These are phyloP conservation scores for Pelargonium nanum DNA, from an alignment of 345 rosid species.

Conservation along the genomic window DNA sequence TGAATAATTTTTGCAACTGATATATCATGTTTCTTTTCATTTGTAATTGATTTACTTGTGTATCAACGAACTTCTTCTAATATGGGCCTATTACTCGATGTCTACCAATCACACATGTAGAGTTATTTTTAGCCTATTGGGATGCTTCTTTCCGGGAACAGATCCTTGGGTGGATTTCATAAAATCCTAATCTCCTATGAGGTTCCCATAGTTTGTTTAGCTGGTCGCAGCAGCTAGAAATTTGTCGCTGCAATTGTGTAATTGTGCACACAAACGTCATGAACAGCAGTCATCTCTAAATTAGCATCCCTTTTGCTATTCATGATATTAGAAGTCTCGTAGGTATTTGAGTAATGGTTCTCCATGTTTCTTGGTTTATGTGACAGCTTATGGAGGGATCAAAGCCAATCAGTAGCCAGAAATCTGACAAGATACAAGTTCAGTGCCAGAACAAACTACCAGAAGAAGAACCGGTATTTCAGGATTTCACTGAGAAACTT, in stretches of 20 bases:
- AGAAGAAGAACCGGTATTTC: conserved; percentile 13
- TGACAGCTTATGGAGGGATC: conserved; percentile 24
- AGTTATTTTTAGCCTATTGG: too few species aligned
- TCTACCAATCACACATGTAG: neutral
- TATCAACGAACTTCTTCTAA: neutral
- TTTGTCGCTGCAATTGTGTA: neutral
- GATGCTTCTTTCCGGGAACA: too few species aligned
- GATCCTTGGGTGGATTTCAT: too few species aligned
- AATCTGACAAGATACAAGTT: conserved; percentile 13
- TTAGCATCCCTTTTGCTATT: neutral
- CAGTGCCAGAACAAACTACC: conserved; percentile 8
- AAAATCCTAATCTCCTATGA: too few species aligned
- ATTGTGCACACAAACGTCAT: neutral
- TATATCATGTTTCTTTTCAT: too few species aligned
- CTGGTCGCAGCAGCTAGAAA: too few species aligned
- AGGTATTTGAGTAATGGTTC: neutral
- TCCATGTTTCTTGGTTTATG: conserved; percentile 8
- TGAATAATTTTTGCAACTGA: neutral
- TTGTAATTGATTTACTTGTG: too few species aligned
- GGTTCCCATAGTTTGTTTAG: too few species aligned
- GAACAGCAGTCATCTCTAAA: neutral
- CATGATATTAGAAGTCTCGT: neutral
- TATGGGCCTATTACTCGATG: neutral
- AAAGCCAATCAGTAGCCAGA: conserved; percentile 10
- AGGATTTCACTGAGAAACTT: conserved; percentile 16